Evolutionary conservation across 2,329 filamentous ascomycete genomes (phyloP).

Genomic region (Monilinia vaccinii-corymbosi): DNA sequence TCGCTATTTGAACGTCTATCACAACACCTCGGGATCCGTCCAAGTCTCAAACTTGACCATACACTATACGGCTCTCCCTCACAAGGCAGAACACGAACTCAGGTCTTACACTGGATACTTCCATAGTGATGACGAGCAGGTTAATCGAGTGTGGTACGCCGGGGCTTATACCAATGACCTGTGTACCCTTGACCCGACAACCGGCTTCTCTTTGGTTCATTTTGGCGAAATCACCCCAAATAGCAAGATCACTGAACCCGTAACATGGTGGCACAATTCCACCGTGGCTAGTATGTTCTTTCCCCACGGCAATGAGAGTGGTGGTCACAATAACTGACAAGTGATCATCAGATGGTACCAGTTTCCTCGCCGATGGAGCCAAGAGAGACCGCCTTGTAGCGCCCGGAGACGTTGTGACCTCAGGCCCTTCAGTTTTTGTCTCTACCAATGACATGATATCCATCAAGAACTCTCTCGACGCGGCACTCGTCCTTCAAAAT

Average conservation of each 20-base stretch:
- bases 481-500: slow-evolving; percentile 18
- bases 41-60: slow-evolving; percentile 28
- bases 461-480: slow-evolving; percentile 40
- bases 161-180: slow-evolving; percentile 32
- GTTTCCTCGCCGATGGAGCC: slow-evolving; percentile 39
- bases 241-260: neutral
- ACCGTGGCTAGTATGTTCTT: neutral
- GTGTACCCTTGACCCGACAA: slow-evolving; percentile 24
- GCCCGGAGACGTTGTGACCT: slow-evolving; percentile 53
- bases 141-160: slow-evolving; percentile 47
- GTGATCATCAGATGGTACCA: slow-evolving; percentile 18
- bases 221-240: neutral
- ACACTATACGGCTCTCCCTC: slow-evolving; percentile 33
- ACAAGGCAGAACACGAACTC: slow-evolving; percentile 26
- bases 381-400: slow-evolving; percentile 52
- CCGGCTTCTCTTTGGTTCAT: slow-evolving; percentile 18
- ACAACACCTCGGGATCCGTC: slow-evolving; percentile 23
- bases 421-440: slow-evolving; percentile 44
- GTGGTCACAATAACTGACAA: slow-evolving; percentile 24
- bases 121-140: slow-evolving; percentile 37
- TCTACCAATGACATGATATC: slow-evolving; percentile 44
- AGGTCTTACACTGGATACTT: slow-evolving; percentile 45
- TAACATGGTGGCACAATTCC: slow-evolving; percentile 5
- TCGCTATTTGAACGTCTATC: slow-evolving; percentile 40
- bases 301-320: neutral